Base-by-base conservation (phyloP, 2,329 filamentous ascomycete species). In the Emmonsiellopsis sp. region DNA sequence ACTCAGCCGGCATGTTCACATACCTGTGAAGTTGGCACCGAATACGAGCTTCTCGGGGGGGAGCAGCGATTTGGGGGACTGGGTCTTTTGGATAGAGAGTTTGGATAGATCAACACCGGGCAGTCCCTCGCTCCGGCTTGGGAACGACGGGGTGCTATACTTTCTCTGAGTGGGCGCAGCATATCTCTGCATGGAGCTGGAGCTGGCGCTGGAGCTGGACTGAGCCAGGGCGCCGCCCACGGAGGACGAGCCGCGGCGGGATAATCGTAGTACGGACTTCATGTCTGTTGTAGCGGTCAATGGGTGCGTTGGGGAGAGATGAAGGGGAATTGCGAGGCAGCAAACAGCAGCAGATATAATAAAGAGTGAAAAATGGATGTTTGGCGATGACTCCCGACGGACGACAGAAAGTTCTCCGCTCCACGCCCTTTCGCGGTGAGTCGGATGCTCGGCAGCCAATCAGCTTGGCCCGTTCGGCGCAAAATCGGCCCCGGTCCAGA, bases 21-120 rank as follows among this genome's bases (percentile, higher is more conserved):
- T 74, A 91, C 89, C 90, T 64, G 93, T 95, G 72, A 98, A 98
- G 49, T 84, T 86, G 61, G 82, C 82, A 59, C 93, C 93, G 71
- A 98, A 98, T 59, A 97, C 78, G 53, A 98, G 83, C 58, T 94
- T 84, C 67, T 92, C 81, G 11, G 87, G 82, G 52, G 90, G 84
- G 58, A 80, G 77, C 53, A 92, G 76, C 32, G 79, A 69, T 72
- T 92, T 93, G 9, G 92, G 93, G 3, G 79, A 82, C 7, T 77
- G 80, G 1, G 88, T 94, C 73, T 85, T 83, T 55, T 83, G 84
- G 65, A 96, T 78, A 48, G 78, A 76, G 56, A 97, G 81, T 71
- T 85, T 86, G 40, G 83, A 80, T n/a, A 86, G 75, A 70, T 97
- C 89, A 59, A 97, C 80, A 53, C 81, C 83, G 53, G 81, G 78